Conservation (phyloP, 306 rosid genomes). For the Gynostemma pentaphyllum region DNA sequence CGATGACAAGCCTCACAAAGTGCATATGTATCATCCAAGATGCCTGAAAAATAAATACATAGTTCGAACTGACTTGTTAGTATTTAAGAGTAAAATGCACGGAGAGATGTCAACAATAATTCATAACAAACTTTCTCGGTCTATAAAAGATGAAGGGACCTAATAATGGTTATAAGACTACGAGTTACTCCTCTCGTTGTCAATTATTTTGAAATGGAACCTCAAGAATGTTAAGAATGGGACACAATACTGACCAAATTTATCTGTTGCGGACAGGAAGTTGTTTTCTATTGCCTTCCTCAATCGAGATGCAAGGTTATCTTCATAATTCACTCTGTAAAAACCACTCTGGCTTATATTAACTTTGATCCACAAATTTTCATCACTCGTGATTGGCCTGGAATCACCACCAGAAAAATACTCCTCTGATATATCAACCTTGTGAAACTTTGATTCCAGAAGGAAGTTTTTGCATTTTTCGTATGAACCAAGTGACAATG, state of each 20-base stretch:
- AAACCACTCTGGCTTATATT: constrained; percentile 45
- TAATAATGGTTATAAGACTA: too few relatives aligned
- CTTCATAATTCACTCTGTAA: constrained; percentile 51
- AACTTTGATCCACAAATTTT: constrained; percentile 43
- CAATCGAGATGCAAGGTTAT: constrained; percentile 34
- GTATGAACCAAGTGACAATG: constrained; percentile 39
- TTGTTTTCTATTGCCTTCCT: constrained; percentile 35
- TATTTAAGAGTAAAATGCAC: neutral
- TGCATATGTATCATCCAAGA: constrained; percentile 52
- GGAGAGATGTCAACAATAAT: neutral
- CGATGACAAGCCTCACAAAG: constrained; percentile 44
- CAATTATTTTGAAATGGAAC: too few relatives aligned
- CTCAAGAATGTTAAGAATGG: too few relatives aligned
- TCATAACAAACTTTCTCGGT: neutral
- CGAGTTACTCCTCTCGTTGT: too few relatives aligned
- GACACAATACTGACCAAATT: constrained; percentile 26
- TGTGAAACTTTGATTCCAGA: constrained; percentile 22
- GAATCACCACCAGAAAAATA: constrained; percentile 10
- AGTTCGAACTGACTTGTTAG: neutral
- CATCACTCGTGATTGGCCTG: constrained; percentile 10
- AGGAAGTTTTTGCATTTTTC: constrained; percentile 27
- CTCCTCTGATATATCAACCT: constrained; percentile 35
- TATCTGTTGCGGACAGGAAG: constrained; percentile 34
- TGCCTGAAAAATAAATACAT: constrained; percentile 23
- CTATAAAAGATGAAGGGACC: neutral